phyloP scores from a whole-genome alignment of 2,329 filamentous ascomycete species.

The Myriosclerotinia curreyana region DNA sequence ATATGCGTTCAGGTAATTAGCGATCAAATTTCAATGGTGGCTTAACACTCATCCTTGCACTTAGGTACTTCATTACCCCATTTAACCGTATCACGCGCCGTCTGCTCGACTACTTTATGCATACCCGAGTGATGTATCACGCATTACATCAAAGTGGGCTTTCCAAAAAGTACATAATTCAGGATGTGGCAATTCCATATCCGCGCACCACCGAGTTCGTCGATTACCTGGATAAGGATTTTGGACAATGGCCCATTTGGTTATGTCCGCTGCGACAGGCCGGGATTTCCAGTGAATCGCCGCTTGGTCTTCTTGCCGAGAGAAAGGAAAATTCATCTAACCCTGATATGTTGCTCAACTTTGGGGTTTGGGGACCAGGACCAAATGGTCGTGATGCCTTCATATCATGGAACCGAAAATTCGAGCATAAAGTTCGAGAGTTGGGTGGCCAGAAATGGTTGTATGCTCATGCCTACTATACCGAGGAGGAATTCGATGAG shows the following conservation, averaged over 20 bases:
- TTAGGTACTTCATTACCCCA: constrained; percentile 52
- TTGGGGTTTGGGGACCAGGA: constrained; percentile 78
- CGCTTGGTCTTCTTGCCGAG: constrained; percentile 22
- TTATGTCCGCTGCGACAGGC: constrained; percentile 50
- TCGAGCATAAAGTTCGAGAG: constrained; percentile 66
- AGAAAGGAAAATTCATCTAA: constrained; percentile 25
- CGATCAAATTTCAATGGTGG: not conserved
- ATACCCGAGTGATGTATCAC: constrained; percentile 59
- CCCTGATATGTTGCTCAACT: constrained; percentile 55
- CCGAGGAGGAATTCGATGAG: constrained; percentile 63
- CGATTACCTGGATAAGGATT: constrained; percentile 45
- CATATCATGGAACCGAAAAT: constrained; percentile 62
- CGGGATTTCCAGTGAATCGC: constrained; percentile 27
- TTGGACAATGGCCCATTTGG: constrained; percentile 46
- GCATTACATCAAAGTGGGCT: constrained; percentile 57
- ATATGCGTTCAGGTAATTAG: constrained; percentile 51
- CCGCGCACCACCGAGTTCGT: constrained; percentile 49
- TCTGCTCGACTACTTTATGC: constrained; percentile 57
- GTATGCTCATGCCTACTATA: constrained; percentile 82
- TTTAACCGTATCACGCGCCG: constrained; percentile 58
- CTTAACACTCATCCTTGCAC: not conserved
- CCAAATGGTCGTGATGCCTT: constrained; percentile 54
- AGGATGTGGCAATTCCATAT: constrained; percentile 59
- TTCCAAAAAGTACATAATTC: constrained; percentile 55
- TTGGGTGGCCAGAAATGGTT: constrained; percentile 81